phyloP scores from a whole-genome alignment of 257 asterid genomes.

The Solanum peruvianum region DNA sequence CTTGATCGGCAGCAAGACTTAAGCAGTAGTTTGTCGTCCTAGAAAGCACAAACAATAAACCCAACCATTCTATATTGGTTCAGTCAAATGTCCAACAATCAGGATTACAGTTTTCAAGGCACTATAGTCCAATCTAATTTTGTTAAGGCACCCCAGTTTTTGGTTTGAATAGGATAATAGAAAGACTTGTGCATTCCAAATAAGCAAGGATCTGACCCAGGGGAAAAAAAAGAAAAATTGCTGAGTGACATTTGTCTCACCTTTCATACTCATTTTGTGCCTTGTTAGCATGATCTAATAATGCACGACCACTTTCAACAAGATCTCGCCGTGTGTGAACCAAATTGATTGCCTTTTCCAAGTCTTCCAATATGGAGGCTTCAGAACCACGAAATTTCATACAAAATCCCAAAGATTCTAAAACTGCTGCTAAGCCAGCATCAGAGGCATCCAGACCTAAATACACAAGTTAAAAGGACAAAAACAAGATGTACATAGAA shows the following conservation, averaged over 20 bases:
- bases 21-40: constrained; percentile 91
- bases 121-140: background rate
- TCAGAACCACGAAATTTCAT: constrained; percentile 94
- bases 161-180: background rate
- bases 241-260: constrained; percentile 20
- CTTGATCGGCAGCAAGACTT: constrained; percentile 84
- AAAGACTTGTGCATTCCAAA: background rate
- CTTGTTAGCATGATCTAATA: constrained; percentile 86
- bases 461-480: background rate
- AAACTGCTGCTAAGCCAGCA: constrained; percentile 82
- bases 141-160: background rate
- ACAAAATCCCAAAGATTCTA: constrained; percentile 93
- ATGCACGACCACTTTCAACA: constrained; percentile 87
- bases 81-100: background rate
- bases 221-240: background rate
- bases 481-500: background rate
- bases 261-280: constrained; percentile 89
- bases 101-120: background rate
- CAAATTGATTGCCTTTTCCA: constrained; percentile 81
- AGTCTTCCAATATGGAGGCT: constrained; percentile 86
- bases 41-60: constrained; percentile 13
- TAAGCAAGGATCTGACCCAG: background rate
- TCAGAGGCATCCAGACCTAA: constrained; percentile 80
- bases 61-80: constrained; percentile 3
- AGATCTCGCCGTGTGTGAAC: constrained; percentile 85